Conservation (phyloP, 805 yeast species). For the Pichia eremophila region DNA sequence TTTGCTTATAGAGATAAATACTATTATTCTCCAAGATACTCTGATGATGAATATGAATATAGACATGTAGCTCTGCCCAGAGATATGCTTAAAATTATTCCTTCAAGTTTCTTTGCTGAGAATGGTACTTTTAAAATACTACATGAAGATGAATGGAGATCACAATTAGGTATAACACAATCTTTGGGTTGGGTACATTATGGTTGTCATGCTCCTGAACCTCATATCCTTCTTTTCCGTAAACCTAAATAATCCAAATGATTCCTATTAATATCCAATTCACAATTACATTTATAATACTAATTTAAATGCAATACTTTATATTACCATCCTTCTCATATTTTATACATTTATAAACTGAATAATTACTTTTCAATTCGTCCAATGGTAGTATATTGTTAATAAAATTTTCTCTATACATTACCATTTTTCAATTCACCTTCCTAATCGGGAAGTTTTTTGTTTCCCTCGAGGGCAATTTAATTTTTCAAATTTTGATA, state of each 20-base stretch:
- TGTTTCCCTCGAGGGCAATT: background rate
- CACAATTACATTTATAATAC: no score
- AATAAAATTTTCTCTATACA: no score
- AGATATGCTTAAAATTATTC: constrained; percentile 87
- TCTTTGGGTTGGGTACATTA: constrained; percentile 97
- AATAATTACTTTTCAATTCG: no score
- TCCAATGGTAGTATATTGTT: no score
- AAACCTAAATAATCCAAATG: constrained; percentile 32
- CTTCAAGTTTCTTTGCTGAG: constrained; percentile 88
- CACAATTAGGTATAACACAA: constrained; percentile 91
- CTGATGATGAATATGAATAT: constrained; percentile 87
- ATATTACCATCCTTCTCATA: no score
- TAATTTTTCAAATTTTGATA: background rate
- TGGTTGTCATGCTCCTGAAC: constrained; percentile 98
- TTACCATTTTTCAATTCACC: background rate
- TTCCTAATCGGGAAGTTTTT: background rate
- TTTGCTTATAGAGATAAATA: constrained; percentile 89
- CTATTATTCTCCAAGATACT: constrained; percentile 88
- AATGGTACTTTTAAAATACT: constrained; percentile 89
- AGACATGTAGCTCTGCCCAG: constrained; percentile 97
- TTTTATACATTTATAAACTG: no score
- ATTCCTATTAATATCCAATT: no score
- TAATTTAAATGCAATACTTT: no score
- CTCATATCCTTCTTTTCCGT: constrained; percentile 86
- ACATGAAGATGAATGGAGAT: constrained; percentile 94